These are phyloP conservation scores for Scenedesmus sp. DNA, from an alignment of 163 green algal species.

Conservation along the genomic window DNA sequence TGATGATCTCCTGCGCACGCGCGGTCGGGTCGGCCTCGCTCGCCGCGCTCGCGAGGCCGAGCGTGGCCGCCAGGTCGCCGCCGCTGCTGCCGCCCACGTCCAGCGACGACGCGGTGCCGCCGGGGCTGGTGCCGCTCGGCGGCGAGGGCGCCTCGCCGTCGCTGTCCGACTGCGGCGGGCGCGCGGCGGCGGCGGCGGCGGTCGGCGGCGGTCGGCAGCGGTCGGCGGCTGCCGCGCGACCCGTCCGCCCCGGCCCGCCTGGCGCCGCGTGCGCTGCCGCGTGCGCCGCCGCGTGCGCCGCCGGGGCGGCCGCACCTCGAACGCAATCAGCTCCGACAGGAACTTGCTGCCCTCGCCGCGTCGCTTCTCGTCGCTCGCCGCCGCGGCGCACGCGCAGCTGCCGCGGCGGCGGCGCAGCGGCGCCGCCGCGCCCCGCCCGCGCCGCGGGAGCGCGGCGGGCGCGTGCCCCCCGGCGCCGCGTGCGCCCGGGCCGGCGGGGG, in stretches of 20 bases:
- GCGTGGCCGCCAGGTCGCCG: no score
- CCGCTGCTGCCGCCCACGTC: neutral
- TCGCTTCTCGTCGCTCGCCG: constrained; percentile 38
- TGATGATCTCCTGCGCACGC: constrained; percentile 42
- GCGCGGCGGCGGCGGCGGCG: no score
- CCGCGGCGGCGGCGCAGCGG: neutral
- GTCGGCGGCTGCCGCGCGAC: no score
- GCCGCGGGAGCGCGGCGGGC: neutral
- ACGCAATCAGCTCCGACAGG: constrained; percentile 43
- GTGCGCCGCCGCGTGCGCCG: no score
- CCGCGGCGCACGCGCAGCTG: neutral
- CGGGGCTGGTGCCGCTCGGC: constrained; percentile 3
- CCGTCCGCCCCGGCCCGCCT: no score
- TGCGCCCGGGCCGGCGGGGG: no score
- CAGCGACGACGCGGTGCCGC: neutral
- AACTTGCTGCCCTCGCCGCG: neutral
- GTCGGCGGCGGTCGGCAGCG: no score
- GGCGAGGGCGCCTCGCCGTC: neutral
- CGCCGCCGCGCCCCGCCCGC: neutral
- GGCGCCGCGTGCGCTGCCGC: no score
- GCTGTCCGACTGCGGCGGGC: neutral
- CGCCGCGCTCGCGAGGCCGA: neutral
- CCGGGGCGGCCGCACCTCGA: constrained; percentile 25
- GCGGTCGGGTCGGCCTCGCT: constrained; percentile 16
- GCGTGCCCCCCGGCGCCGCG: neutral